phyloP scores from a whole-genome alignment of 345 rosid species.

The Microthlaspi erraticum region DNA sequence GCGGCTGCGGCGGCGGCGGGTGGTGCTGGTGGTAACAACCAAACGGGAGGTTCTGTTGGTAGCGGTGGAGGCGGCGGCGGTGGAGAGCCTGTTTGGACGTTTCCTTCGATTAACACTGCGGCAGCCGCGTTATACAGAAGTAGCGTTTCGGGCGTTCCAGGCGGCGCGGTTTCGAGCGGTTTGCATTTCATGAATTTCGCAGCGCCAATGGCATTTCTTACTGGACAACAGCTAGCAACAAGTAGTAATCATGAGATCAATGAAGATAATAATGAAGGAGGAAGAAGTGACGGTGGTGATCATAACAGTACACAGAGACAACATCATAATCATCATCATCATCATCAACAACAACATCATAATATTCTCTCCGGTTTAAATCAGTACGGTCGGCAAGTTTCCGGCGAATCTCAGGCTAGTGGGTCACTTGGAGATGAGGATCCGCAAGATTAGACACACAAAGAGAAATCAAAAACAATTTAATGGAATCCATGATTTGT shows the following conservation, averaged over 20 bases:
- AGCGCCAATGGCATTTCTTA: slow-evolving; percentile 78
- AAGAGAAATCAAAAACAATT: background rate
- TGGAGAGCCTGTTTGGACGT: slow-evolving; percentile 92
- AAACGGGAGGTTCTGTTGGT: slow-evolving; percentile 42
- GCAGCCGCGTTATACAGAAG: slow-evolving; percentile 68
- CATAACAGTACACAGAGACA: slow-evolving; percentile 41
- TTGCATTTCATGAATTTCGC: slow-evolving; percentile 97
- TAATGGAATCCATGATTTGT: slow-evolving; percentile 48
- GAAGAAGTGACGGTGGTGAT: slow-evolving; percentile 47
- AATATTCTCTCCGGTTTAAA: slow-evolving; percentile 76
- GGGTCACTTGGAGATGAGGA: slow-evolving; percentile 74
- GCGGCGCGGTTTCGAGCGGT: slow-evolving; percentile 78
- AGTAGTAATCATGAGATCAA: slow-evolving; percentile 45
- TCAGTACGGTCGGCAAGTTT: slow-evolving; percentile 57
- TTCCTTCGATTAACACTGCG: slow-evolving; percentile 70
- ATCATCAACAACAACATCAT: slow-evolving; percentile 47
- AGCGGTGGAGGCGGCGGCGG: slow-evolving; percentile 60
- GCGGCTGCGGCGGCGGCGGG: slow-evolving; percentile 51
- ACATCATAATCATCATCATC: slow-evolving; percentile 36
- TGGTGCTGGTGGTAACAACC: slow-evolving; percentile 46
- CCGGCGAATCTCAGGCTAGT: slow-evolving; percentile 78
- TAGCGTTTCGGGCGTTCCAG: slow-evolving; percentile 52
- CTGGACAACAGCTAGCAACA: slow-evolving; percentile 75
- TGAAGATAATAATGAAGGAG: slow-evolving; percentile 37
- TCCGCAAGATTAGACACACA: slow-evolving; percentile 54